Evolutionary conservation across 2,329 filamentous ascomycete species (phyloP).

Genomic region (Teratosphaeria viscida): DNA sequence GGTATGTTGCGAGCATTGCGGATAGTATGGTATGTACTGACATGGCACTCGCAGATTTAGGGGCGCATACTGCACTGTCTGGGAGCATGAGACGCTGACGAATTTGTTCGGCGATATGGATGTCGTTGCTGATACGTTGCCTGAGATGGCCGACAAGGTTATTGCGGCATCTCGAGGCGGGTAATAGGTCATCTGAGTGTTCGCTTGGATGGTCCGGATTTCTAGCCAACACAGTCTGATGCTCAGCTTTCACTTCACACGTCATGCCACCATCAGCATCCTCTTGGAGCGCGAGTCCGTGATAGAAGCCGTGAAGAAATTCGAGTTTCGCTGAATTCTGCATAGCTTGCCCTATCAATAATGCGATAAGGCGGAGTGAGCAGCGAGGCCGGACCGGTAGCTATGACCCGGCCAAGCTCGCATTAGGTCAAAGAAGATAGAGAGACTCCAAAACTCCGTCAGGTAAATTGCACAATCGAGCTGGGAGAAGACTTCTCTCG

Average conservation of each 20-base stretch:
- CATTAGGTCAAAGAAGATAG: background rate
- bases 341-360: background rate
- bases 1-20: conserved; percentile 18
- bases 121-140: conserved; percentile 36
- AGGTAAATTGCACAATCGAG: background rate
- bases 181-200: background rate
- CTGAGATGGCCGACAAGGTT: conserved; percentile 38
- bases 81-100: conserved; percentile 10
- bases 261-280: no score
- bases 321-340: background rate
- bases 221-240: background rate
- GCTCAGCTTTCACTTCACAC: no score
- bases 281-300: no score
- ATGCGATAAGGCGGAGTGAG: background rate
- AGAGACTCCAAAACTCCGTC: background rate
- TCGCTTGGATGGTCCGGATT: background rate
- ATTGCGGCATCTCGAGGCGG: conserved; percentile 10
- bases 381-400: background rate
- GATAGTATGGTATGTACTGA: background rate
- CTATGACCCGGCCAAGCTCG: background rate
- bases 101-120: conserved; percentile 43
- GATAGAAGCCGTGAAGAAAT: background rate
- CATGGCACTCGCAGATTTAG: background rate
- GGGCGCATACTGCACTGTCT: background rate
- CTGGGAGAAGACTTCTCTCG: background rate